Conservation (phyloP, 2,329 filamentous ascomycete species). For the Alternaria arbusti region DNA sequence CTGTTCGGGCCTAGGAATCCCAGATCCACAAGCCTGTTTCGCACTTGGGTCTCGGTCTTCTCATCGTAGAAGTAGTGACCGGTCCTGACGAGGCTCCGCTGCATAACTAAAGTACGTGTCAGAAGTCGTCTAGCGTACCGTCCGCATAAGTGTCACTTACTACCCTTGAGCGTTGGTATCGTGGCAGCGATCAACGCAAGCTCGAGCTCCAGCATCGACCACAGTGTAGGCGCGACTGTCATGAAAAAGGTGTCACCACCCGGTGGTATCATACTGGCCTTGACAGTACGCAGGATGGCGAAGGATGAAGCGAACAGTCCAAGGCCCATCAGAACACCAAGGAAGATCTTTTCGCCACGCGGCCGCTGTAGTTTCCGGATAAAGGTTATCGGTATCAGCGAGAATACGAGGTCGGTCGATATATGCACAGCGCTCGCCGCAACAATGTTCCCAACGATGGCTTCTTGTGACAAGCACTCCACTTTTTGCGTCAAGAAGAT, state of each 20-base stretch:
- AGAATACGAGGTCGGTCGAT: slow-evolving; percentile 26
- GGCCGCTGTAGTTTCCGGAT: slow-evolving; percentile 29
- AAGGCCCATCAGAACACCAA: slow-evolving; percentile 30
- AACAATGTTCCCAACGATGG: slow-evolving; percentile 35
- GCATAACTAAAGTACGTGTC: slow-evolving; percentile 13
- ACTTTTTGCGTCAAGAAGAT: slow-evolving; percentile 12
- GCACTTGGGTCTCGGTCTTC: slow-evolving; percentile 18
- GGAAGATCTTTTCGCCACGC: slow-evolving; percentile 30
- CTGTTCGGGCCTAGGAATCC: slow-evolving; percentile 15
- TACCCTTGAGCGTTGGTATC: slow-evolving; percentile 32
- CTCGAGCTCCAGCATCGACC: slow-evolving; percentile 34
- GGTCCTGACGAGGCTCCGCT: slow-evolving; percentile 15
- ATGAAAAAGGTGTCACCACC: slow-evolving; percentile 25
- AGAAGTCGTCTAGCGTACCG: fast-evolving
- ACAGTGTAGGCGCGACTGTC: slow-evolving; percentile 28
- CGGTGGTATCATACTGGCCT: slow-evolving; percentile 21
- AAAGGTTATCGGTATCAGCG: slow-evolving; percentile 29
- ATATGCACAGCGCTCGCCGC: slow-evolving; percentile 26
- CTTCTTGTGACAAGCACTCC: slow-evolving; percentile 15
- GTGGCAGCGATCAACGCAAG: slow-evolving; percentile 37
- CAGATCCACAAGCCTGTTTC: slow-evolving; percentile 18
- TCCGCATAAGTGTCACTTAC: neutral
- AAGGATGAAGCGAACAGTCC: slow-evolving; percentile 29
- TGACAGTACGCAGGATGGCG: slow-evolving; percentile 30
- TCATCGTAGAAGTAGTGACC: slow-evolving; percentile 28